A percentile compares a stretch with the other conserved stretches of the same genome.
phyloP scores from a whole-genome alignment of 345 rosid species.

The Adansonia digitata region DNA sequence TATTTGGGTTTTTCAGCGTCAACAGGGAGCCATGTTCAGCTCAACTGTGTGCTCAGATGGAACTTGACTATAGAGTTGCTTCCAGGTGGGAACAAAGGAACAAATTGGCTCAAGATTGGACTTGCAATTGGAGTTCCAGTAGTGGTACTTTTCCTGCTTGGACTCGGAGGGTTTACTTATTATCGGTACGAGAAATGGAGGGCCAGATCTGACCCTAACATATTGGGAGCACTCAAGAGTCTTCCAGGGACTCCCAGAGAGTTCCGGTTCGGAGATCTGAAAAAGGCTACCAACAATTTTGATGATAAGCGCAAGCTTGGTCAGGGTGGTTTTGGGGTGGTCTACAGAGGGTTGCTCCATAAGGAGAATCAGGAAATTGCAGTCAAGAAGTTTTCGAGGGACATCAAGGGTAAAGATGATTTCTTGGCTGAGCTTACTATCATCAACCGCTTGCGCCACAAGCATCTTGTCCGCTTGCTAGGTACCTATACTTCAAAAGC shows the following conservation, averaged over 20 bases:
- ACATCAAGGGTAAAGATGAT: constrained; percentile 41
- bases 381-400: constrained; percentile 48
- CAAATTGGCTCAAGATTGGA: constrained; percentile 11
- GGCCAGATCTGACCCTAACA: constrained; percentile 25
- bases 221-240: constrained; percentile 43
- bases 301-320: constrained; percentile 48
- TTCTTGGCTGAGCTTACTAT: constrained; percentile 57
- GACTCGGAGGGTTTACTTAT: constrained; percentile 1
- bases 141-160: constrained; percentile 7
- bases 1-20: constrained; percentile 58
- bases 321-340: constrained; percentile 53
- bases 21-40: constrained; percentile 35
- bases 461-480: constrained; percentile 46
- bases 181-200: constrained; percentile 20
- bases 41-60: constrained; percentile 50
- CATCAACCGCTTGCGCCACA: constrained; percentile 57
- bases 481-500: constrained; percentile 25
- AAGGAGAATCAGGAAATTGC: constrained; percentile 42
- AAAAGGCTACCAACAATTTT: constrained; percentile 56
- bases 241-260: constrained; percentile 49
- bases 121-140: constrained; percentile 28
- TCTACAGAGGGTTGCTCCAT: constrained; percentile 41
- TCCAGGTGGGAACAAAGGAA: not conserved
- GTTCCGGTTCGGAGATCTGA: constrained; percentile 42
- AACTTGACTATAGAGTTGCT: constrained; percentile 46